Percentiles rank a stretch among this genome's conserved stretches.
phyloP scores from a whole-genome alignment of 306 rosid genomes.

The Inga oerstediana region DNA sequence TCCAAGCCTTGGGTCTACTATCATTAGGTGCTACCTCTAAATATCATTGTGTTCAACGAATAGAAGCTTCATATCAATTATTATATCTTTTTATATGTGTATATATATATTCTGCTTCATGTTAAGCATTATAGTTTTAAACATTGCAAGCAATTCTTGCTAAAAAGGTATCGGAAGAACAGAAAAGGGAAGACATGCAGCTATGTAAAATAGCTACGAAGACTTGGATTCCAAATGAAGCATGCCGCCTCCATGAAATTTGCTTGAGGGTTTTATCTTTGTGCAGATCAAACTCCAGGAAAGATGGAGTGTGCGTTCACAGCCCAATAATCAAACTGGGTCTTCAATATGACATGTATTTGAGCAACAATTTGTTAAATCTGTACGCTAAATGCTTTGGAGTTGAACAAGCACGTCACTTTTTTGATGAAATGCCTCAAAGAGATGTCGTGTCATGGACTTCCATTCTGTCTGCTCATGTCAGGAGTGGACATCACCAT shows the following conservation, averaged over 20 bases:
- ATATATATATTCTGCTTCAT: background rate
- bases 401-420: slow-evolving; percentile 49
- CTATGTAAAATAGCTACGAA: slow-evolving; percentile 40
- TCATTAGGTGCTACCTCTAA: background rate
- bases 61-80: background rate
- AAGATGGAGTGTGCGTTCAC: slow-evolving; percentile 59
- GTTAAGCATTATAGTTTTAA: background rate
- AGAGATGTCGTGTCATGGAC: slow-evolving; percentile 79
- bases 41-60: background rate
- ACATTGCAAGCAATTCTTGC: background rate
- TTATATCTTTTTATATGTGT: background rate
- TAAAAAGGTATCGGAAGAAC: background rate
- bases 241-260: slow-evolving; percentile 40
- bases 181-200: slow-evolving; percentile 22
- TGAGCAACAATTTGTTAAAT: slow-evolving; percentile 56
- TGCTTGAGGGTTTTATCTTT: slow-evolving; percentile 54
- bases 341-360: slow-evolving; percentile 56
- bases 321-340: slow-evolving; percentile 65
- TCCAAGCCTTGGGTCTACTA: background rate
- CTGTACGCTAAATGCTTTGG: slow-evolving; percentile 64
- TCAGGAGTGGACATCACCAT: slow-evolving; percentile 41
- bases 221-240: slow-evolving; percentile 34
- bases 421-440: slow-evolving; percentile 76
- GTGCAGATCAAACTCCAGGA: slow-evolving; percentile 59
- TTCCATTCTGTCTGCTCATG: slow-evolving; percentile 54